Evolutionary conservation across 2,329 filamentous ascomycete species (phyloP).

Genomic region (Aquanectria penicillioides): DNA sequence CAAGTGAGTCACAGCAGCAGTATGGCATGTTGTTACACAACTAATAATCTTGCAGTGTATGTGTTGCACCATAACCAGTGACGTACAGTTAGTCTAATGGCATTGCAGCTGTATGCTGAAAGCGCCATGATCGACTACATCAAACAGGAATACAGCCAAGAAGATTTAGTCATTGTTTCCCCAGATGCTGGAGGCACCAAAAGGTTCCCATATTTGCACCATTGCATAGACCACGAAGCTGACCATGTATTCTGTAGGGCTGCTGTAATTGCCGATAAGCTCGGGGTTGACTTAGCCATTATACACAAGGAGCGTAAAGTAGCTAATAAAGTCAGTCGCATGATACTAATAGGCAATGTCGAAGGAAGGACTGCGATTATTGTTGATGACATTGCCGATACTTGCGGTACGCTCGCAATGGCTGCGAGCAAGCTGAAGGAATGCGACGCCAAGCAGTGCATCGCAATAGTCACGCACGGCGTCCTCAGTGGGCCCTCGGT

Average conservation of each 20-base stretch:
- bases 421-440: constrained; percentile 87
- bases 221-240: no score
- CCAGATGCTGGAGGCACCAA: constrained; percentile 94
- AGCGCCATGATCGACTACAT: constrained; percentile 92
- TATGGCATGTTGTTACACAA: no score
- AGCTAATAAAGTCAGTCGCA: constrained; percentile 84
- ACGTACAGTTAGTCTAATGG: no score
- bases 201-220: no score
- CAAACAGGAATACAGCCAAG: constrained; percentile 79
- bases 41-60: no score
- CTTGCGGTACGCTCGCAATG: constrained; percentile 83
- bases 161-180: constrained; percentile 90
- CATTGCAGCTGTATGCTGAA: constrained; percentile 93
- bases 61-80: no score
- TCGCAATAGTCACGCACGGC: constrained; percentile 93
- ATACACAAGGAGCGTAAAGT: constrained; percentile 95
- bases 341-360: constrained; percentile 91
- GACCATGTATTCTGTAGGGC: no score
- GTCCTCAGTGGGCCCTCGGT: constrained; percentile 74
- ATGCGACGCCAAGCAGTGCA: constrained; percentile 84
- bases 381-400: constrained; percentile 97
- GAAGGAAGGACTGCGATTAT: constrained; percentile 89
- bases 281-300: constrained; percentile 88
- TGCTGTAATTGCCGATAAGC: constrained; percentile 88
- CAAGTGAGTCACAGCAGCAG: no score